Evolutionary conservation across 2,329 filamentous ascomycete genomes (phyloP).

Genomic region (Monilinia fructicola): DNA sequence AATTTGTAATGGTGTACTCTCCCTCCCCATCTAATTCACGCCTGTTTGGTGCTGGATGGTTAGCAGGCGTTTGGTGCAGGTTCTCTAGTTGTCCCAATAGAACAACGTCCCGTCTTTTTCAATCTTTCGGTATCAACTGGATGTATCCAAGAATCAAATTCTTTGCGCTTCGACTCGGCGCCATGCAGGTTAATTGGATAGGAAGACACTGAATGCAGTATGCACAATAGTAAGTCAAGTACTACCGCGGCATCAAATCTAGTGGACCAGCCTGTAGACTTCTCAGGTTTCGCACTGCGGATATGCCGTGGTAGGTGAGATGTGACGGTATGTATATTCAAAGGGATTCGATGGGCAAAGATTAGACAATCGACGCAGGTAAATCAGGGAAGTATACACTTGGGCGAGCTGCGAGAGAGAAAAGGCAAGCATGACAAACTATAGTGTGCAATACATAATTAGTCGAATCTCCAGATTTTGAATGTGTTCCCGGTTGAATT

Average conservation of each 20-base stretch:
- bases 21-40: too few species aligned
- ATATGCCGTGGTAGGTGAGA: not conserved
- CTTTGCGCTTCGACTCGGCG: not conserved
- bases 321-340: not conserved
- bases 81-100: not conserved
- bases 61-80: too few species aligned
- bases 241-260: not conserved
- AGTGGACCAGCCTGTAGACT: not conserved
- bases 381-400: not conserved
- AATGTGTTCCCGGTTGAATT: too few species aligned
- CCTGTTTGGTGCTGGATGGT: too few species aligned
- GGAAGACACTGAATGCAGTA: not conserved
- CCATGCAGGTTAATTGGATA: not conserved
- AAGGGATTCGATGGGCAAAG: not conserved
- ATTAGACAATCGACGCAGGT: not conserved
- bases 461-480: not conserved
- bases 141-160: not conserved
- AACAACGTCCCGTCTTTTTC: not conserved
- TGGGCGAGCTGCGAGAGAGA: not conserved
- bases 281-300: not conserved
- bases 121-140: not conserved
- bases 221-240: not conserved
- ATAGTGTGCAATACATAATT: not conserved
- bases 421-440: too few species aligned
- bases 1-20: not conserved